A percentile compares a stretch with the other conserved stretches of the same genome.
Evolutionary conservation across 2,329 filamentous ascomycete species (phyloP).

Genomic region (Didymella lethalis): DNA sequence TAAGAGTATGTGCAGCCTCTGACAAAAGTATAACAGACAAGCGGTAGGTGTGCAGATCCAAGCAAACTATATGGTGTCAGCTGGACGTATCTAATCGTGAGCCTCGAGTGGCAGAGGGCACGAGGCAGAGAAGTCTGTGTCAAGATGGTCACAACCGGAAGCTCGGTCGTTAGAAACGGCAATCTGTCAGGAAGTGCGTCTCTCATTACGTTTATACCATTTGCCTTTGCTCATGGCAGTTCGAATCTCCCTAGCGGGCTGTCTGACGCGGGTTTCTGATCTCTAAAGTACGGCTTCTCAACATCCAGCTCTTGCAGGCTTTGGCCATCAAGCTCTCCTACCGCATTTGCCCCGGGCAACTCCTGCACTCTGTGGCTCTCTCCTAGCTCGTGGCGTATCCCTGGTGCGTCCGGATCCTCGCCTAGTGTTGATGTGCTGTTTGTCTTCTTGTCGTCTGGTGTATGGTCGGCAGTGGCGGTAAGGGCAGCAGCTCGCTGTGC

Average conservation of each 20-base stretch:
- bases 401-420: constrained; percentile 23
- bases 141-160: neutral
- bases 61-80: neutral
- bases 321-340: constrained; percentile 6
- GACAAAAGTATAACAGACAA: neutral
- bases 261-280: constrained; percentile 14
- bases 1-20: neutral
- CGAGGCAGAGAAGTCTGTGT: neutral
- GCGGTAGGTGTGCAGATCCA: neutral
- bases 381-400: constrained; percentile 20
- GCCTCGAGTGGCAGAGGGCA: neutral
- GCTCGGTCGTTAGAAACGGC: neutral
- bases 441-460: constrained; percentile 6
- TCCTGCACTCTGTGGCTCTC: constrained; percentile 14
- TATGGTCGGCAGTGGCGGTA: neutral
- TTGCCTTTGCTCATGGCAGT: constrained; percentile 4
- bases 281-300: constrained; percentile 11
- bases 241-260: constrained; percentile 18
- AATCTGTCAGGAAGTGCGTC: neutral
- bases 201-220: neutral
- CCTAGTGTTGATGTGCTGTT: constrained; percentile 15
- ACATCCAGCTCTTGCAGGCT: constrained; percentile 16
- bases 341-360: constrained; percentile 10
- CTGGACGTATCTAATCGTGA: neutral
- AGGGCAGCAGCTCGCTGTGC: constrained; percentile 21